phyloP scores from a whole-genome alignment of 2,329 filamentous ascomycete species.

The Onygenales sp. region DNA sequence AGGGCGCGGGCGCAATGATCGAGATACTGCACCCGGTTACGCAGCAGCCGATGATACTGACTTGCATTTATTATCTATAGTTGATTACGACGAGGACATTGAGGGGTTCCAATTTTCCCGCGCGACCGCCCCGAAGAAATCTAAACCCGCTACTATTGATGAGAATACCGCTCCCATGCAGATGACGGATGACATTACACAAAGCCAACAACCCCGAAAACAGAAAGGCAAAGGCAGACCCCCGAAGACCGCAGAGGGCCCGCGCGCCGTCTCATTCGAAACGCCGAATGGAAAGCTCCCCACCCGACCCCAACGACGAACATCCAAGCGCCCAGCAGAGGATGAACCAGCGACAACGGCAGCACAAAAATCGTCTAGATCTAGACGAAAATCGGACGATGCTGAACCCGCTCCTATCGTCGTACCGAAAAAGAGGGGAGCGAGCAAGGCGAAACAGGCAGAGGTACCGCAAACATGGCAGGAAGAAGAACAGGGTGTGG shows the following conservation, averaged over 20 bases:
- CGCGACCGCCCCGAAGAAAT: constrained; percentile 56
- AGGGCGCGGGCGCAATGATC: too few species aligned
- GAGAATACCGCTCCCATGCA: constrained; percentile 12
- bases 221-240: constrained; percentile 27
- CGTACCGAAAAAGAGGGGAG: constrained; percentile 17
- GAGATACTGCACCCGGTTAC: too few species aligned
- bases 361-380: constrained; percentile 7
- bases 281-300: constrained; percentile 12
- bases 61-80: constrained; percentile 1
- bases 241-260: constrained; percentile 21
- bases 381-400: constrained; percentile 13
- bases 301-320: constrained; percentile 19
- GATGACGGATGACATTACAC: constrained; percentile 19
- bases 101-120: constrained; percentile 69
- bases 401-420: constrained; percentile 9
- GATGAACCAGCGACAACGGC: constrained; percentile 11
- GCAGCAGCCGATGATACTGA: constrained; percentile 1
- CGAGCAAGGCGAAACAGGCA: neutral
- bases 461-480: constrained; percentile 17
- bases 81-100: constrained; percentile 61
- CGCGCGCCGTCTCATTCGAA: constrained; percentile 12
- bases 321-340: constrained; percentile 13
- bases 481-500: constrained; percentile 32
- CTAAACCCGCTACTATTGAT: constrained; percentile 36
- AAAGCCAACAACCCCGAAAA: constrained; percentile 19